phyloP scores from a whole-genome alignment of 208 protist genomes.

The Leishmania major region DNA sequence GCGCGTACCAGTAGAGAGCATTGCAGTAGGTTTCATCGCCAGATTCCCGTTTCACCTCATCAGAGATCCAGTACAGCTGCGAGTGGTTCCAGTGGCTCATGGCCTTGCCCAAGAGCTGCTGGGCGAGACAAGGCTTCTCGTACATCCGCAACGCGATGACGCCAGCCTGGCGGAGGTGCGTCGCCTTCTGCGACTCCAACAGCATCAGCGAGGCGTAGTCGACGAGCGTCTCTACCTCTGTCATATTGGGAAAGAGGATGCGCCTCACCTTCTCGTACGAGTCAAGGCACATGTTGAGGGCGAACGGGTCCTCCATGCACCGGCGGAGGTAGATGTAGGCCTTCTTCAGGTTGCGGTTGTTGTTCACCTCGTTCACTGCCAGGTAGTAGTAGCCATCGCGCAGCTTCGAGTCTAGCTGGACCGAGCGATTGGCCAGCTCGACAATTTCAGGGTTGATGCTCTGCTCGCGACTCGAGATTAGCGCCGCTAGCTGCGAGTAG shows the following conservation, averaged over 20 bases:
- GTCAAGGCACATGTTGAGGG: conserved; percentile 26
- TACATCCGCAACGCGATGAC: conserved; percentile 16
- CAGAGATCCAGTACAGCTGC: conserved; percentile 30
- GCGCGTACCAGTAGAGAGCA: conserved; percentile 30
- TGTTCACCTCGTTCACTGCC: conserved; percentile 36
- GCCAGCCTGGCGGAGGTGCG: conserved; percentile 32
- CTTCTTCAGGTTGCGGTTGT: conserved; percentile 21
- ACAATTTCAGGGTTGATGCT: conserved; percentile 31
- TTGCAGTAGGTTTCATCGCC: conserved; percentile 29
- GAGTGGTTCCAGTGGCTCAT: conserved; percentile 26
- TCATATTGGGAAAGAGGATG: conserved; percentile 44
- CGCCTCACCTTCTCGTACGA: conserved; percentile 27
- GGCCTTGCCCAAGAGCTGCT: conserved; percentile 13
- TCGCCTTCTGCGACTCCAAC: conserved; percentile 33
- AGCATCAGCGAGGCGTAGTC: conserved; percentile 35
- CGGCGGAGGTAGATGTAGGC: conserved; percentile 41
- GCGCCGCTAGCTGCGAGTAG: conserved; percentile 31
- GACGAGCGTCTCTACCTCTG: conserved; percentile 30
- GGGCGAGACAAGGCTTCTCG: conserved; percentile 13
- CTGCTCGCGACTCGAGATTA: conserved; percentile 19
- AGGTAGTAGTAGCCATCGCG: conserved; percentile 52
- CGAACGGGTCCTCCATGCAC: conserved; percentile 40
- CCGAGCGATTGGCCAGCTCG: conserved; percentile 27
- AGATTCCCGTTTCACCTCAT: conserved; percentile 10
- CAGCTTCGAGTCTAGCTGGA: conserved; percentile 39